Conservation (phyloP, 73 alveolate species). For the Symbiodinium pilosum region DNA sequence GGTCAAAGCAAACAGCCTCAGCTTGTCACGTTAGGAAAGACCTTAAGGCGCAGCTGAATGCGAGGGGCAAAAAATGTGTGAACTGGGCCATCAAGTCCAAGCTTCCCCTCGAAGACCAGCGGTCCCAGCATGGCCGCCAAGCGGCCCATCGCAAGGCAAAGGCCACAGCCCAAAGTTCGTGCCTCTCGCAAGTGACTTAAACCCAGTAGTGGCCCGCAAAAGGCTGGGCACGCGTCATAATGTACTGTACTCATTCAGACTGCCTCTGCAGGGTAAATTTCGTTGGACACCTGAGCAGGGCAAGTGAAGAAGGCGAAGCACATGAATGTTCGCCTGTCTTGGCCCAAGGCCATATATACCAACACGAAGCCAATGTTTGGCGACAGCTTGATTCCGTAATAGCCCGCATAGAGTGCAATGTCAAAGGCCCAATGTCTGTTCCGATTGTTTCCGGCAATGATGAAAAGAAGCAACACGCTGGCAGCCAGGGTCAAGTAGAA, state of each 20-base stretch:
- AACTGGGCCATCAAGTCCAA: too few relatives aligned
- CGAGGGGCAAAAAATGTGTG: too few relatives aligned
- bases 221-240: too few relatives aligned
- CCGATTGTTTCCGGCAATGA: constrained; percentile 74
- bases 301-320: not conserved
- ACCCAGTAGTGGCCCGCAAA: too few relatives aligned
- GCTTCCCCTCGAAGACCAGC: constrained; percentile 57
- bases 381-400: constrained; percentile 76
- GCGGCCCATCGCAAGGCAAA: constrained; percentile 58
- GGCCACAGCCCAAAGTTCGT: constrained; percentile 21
- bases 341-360: constrained; percentile 25
- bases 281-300: constrained; percentile 49
- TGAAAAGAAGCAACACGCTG: constrained; percentile 41
- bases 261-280: constrained; percentile 83
- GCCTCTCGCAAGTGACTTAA: too few relatives aligned
- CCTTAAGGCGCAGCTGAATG: not conserved
- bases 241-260: too few relatives aligned
- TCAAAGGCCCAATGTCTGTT: constrained; percentile 84
- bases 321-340: not conserved
- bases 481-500: constrained; percentile 52
- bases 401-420: constrained; percentile 55
- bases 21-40: not conserved
- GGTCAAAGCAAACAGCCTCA: constrained; percentile 31
- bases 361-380: constrained; percentile 45
- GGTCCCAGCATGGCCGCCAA: constrained; percentile 86